Evolutionary conservation across 1,284 basidiomycete genomes (phyloP).

Genomic region (Ceratobasidium theobromae): DNA sequence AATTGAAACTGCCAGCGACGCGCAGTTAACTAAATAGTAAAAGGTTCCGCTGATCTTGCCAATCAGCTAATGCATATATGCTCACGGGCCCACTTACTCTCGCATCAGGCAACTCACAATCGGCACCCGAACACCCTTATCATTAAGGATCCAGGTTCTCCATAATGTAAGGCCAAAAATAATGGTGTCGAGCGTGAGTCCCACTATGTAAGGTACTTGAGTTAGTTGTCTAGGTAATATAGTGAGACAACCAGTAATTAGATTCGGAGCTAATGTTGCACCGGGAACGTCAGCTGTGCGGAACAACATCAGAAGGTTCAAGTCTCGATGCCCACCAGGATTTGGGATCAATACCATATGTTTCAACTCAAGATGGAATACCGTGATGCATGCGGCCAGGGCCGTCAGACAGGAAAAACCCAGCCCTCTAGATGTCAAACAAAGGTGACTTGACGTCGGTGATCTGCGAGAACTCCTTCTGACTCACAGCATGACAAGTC

Average conservation of each 20-base stretch:
- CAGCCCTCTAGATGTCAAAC: not conserved
- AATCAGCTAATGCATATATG: not conserved
- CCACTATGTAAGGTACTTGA: not conserved
- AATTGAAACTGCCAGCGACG: not conserved
- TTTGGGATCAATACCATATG: slow-evolving; percentile 2
- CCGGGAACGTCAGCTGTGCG: no score
- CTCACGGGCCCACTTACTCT: slow-evolving; percentile 14
- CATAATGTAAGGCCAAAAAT: not conserved
- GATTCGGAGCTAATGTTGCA: not conserved
- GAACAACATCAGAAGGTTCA: no score
- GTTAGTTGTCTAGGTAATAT: not conserved
- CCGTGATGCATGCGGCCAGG: not conserved
- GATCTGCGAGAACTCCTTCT: not conserved
- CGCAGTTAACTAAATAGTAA: not conserved
- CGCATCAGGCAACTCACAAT: not conserved
- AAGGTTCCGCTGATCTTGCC: not conserved
- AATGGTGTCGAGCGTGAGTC: slow-evolving; percentile 1
- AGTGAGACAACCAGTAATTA: slow-evolving; percentile 3
- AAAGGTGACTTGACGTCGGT: not conserved
- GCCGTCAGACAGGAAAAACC: not conserved
- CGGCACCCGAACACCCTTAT: not conserved
- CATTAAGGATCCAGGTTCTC: slow-evolving; percentile 6
- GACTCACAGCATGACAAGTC: not conserved
- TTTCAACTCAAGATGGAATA: not conserved
- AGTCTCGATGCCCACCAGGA: not conserved